Percentiles rank a stretch among this genome's conserved stretches.
Evolutionary conservation across 345 rosid genomes (phyloP).

Genomic region (Leavenworthia alabamica): DNA sequence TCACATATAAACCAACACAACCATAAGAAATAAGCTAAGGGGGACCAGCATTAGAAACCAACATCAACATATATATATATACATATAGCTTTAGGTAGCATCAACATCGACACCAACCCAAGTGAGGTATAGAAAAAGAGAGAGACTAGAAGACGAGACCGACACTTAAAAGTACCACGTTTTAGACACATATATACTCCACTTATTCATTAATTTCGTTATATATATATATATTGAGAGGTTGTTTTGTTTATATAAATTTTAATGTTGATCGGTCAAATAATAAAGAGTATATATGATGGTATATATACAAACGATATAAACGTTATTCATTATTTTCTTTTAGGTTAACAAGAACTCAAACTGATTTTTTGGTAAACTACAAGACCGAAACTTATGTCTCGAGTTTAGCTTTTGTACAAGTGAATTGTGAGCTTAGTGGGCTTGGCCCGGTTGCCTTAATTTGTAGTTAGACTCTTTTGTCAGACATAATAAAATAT

Average conservation of each 20-base stretch:
- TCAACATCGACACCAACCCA: neutral
- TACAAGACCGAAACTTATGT: neutral
- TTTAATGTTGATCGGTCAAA: no score
- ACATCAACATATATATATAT: no score
- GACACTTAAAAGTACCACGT: neutral
- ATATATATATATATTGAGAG: neutral
- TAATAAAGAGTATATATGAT: no score
- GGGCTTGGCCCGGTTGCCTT: no score
- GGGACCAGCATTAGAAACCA: neutral
- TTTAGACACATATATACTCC: neutral
- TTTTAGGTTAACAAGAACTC: neutral
- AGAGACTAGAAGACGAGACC: neutral
- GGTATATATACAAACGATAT: no score
- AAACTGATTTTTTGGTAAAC: no score
- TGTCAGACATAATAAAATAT: no score
- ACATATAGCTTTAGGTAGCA: neutral
- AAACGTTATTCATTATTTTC: no score
- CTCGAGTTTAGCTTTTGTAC: neutral
- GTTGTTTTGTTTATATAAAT: neutral
- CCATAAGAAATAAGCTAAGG: neutral
- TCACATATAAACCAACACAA: neutral
- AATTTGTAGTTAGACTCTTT: no score
- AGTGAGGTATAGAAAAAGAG: neutral
- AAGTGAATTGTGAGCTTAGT: no score
- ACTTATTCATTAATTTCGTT: neutral